phyloP scores from a whole-genome alignment of 352 stramenopile genomes.

The Phytophthora sp. region DNA sequence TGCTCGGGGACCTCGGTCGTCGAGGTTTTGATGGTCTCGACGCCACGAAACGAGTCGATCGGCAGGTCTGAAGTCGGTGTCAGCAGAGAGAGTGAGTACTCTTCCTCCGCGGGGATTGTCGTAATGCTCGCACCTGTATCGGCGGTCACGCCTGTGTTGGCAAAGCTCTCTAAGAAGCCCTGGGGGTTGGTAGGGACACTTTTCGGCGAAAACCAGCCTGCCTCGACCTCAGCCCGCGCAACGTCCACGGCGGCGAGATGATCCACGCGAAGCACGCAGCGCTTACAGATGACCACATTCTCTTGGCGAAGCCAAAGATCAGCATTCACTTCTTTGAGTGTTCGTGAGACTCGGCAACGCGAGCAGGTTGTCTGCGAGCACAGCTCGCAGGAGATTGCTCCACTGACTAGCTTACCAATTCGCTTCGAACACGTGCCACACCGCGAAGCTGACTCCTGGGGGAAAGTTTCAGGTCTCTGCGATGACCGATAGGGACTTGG shows the following conservation, averaged over 20 bases:
- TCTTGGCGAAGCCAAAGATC: conserved; percentile 34
- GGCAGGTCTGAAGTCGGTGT: conserved; percentile 26
- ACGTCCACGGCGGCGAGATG: conserved; percentile 30
- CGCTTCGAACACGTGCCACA: conserved; percentile 37
- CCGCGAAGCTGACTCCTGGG: background rate
- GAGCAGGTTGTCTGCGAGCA: conserved; percentile 28
- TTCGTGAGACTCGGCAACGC: conserved; percentile 32
- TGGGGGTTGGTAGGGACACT: background rate
- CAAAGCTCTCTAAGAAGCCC: conserved; percentile 4
- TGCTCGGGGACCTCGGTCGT: conserved; percentile 5
- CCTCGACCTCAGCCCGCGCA: conserved; percentile 28
- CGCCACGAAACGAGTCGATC: conserved; percentile 34
- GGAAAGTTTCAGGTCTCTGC: background rate
- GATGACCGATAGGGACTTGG: background rate
- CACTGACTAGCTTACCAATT: conserved; percentile 14
- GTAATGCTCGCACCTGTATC: conserved; percentile 25
- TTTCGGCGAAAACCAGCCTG: conserved; percentile 10
- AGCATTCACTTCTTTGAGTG: conserved; percentile 34
- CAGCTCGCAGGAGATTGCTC: conserved; percentile 17
- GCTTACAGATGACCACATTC: conserved; percentile 37
- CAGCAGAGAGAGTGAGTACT: conserved; percentile 26
- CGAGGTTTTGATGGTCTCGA: background rate
- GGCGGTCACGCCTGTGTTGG: conserved; percentile 25
- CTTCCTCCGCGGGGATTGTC: conserved; percentile 18
- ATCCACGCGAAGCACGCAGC: conserved; percentile 32